Evolutionary conservation across 2,329 filamentous ascomycete genomes (phyloP).

Genomic region (Cladophialophora psammophila): DNA sequence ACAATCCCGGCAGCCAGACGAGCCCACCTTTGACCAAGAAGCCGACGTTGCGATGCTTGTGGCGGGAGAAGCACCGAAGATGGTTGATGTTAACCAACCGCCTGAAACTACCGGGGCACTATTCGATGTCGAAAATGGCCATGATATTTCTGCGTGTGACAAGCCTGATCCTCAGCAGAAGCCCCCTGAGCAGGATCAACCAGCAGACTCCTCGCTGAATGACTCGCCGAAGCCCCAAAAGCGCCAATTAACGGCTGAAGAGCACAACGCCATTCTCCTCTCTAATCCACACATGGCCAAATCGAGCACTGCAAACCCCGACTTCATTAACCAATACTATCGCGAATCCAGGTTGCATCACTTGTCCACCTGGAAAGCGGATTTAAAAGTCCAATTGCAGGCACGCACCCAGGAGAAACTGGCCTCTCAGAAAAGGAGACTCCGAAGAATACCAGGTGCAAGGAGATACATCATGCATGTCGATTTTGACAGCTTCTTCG

Average conservation of each 20-base stretch:
- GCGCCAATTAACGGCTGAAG: conserved; percentile 76
- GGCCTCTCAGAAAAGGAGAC: conserved; percentile 54
- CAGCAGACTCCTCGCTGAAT: neutral
- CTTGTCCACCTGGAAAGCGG: conserved; percentile 94
- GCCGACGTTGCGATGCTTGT: neutral
- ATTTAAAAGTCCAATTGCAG: conserved; percentile 88
- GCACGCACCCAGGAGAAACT: conserved; percentile 75
- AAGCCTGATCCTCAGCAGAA: neutral
- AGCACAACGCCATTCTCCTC: conserved; percentile 86
- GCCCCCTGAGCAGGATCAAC: neutral
- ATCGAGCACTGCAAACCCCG: conserved; percentile 88
- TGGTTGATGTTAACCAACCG: neutral
- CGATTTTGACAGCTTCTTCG: conserved; percentile 99
- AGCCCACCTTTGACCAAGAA: neutral
- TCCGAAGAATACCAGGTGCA: conserved; percentile 66
- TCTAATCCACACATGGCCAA: conserved; percentile 85
- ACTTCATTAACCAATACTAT: conserved; percentile 94
- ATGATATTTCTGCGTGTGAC: neutral
- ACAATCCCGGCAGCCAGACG: neutral
- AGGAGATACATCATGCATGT: conserved; percentile 91
- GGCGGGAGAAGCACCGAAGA: neutral
- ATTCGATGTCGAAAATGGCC: neutral
- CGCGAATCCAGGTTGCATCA: conserved; percentile 94
- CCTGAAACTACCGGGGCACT: neutral
- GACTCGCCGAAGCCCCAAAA: conserved; percentile 35